Conservation (phyloP, 2,329 filamentous ascomycete species). For the Pyricularia grisea region DNA sequence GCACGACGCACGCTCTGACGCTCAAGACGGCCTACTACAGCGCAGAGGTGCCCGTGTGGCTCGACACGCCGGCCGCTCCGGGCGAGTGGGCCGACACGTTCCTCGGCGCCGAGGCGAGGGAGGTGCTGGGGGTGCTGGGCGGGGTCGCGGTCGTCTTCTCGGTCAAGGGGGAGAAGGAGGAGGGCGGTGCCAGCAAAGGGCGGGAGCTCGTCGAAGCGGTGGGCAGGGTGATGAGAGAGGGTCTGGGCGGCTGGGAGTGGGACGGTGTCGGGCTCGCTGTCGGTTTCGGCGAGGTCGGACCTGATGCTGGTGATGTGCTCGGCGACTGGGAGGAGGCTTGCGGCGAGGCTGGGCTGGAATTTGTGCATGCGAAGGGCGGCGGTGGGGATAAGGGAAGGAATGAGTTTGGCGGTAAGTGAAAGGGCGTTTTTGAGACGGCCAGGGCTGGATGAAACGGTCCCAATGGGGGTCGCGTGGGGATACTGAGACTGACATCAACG, state of each 20-base stretch:
- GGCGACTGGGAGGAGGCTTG: constrained; percentile 55
- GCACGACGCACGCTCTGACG: constrained; percentile 45
- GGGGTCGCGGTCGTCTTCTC: constrained; percentile 47
- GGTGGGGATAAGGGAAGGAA: constrained; percentile 33
- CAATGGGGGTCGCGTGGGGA: neutral
- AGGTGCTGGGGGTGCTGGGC: constrained; percentile 53
- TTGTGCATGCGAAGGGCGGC: constrained; percentile 39
- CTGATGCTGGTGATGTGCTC: constrained; percentile 21
- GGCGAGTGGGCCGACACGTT: constrained; percentile 49
- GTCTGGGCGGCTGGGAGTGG: constrained; percentile 53
- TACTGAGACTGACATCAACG: neutral
- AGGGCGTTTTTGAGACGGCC: neutral
- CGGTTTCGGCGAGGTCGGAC: constrained; percentile 34
- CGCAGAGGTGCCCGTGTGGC: constrained; percentile 53
- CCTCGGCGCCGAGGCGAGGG: constrained; percentile 48
- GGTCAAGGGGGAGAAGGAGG: constrained; percentile 15
- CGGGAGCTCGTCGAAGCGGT: constrained; percentile 40
- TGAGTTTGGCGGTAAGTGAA: constrained; percentile 46
- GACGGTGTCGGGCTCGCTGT: constrained; percentile 54
- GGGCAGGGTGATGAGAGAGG: constrained; percentile 43
- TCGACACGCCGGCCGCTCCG: constrained; percentile 45
- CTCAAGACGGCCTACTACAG: constrained; percentile 54
- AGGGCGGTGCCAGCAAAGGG: constrained; percentile 11
- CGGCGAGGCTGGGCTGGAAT: constrained; percentile 50
- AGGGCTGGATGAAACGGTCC: neutral